Conservation (phyloP, 805 yeast genomes). For the Yarrowia keelungensis region DNA sequence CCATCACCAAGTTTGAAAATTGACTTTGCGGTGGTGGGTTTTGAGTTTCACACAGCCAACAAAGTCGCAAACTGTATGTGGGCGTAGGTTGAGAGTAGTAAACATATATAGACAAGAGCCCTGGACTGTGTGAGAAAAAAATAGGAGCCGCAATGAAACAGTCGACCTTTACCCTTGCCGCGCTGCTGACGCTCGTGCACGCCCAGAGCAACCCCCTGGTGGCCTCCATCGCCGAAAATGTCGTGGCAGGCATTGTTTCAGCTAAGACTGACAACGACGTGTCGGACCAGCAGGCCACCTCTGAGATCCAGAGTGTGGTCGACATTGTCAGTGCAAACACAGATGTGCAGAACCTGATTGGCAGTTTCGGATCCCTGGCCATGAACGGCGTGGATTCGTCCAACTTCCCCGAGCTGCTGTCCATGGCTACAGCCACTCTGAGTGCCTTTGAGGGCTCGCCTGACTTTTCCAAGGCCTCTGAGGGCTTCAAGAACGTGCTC, state of each 20-base stretch:
- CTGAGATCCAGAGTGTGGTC: conserved; percentile 38
- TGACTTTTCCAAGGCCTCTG: conserved; percentile 33
- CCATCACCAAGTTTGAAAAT: not conserved
- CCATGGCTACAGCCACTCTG: conserved; percentile 31
- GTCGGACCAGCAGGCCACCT: conserved; percentile 39
- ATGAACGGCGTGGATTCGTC: conserved; percentile 23
- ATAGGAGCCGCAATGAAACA: not conserved
- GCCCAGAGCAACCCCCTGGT: conserved; percentile 30
- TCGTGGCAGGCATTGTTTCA: conserved; percentile 26
- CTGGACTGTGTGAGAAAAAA: no score
- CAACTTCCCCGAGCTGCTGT: conserved; percentile 34
- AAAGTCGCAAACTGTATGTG: conserved; percentile 4
- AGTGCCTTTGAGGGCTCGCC: conserved; percentile 36
- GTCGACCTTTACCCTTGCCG: not conserved
- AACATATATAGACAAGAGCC: conserved; percentile 16
- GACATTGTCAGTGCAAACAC: conserved; percentile 34
- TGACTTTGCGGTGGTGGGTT: conserved; percentile 5
- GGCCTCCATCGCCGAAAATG: conserved; percentile 23
- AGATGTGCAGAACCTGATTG: conserved; percentile 30
- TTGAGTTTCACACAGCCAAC: conserved; percentile 3
- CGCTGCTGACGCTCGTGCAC: conserved; percentile 6
- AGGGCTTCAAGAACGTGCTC: conserved; percentile 26
- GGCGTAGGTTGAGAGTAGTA: not conserved
- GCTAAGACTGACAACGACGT: conserved; percentile 35
- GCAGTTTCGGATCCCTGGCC: conserved; percentile 21